phyloP scores from a whole-genome alignment of 163 green algal species.

The Coccomyxa subellipsoidea region DNA sequence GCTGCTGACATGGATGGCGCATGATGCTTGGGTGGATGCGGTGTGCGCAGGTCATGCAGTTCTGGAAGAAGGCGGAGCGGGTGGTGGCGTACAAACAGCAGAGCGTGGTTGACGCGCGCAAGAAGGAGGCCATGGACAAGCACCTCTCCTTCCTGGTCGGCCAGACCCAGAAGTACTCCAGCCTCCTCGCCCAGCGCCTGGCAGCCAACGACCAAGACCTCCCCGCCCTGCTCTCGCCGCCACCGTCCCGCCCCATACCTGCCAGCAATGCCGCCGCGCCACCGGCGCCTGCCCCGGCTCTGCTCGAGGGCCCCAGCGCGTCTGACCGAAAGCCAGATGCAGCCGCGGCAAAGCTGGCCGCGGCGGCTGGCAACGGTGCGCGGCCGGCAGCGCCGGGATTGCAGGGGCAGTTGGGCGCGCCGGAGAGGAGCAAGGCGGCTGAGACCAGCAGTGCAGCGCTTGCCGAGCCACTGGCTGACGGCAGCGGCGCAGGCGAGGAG shows the following conservation, averaged over 20 bases:
- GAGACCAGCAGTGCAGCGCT: not conserved
- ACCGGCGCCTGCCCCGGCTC: not conserved
- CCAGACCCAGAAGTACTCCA: slow-evolving; percentile 91
- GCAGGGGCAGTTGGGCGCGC: not conserved
- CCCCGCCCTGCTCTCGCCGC: not conserved
- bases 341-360: not conserved
- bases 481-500: slow-evolving; percentile 12
- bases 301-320: not conserved
- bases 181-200: slow-evolving; percentile 53
- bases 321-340: not conserved
- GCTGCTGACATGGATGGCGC: not conserved
- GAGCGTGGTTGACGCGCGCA: slow-evolving; percentile 66
- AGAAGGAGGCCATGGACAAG: slow-evolving; percentile 88
- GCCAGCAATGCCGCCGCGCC: not conserved
- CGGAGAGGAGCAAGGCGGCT: too few relatives aligned
- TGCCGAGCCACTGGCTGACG: not conserved
- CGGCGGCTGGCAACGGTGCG: not conserved
- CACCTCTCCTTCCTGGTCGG: slow-evolving; percentile 94
- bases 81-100: slow-evolving; percentile 86
- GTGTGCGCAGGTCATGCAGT: slow-evolving; percentile 63
- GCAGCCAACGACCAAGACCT: slow-evolving; percentile 14
- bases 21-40: not conserved
- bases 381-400: not conserved
- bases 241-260: not conserved
- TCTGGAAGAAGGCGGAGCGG: slow-evolving; percentile 86